phyloP scores from a whole-genome alignment of 2,329 filamentous ascomycete species.

The Ophiosphaerella narmari region DNA sequence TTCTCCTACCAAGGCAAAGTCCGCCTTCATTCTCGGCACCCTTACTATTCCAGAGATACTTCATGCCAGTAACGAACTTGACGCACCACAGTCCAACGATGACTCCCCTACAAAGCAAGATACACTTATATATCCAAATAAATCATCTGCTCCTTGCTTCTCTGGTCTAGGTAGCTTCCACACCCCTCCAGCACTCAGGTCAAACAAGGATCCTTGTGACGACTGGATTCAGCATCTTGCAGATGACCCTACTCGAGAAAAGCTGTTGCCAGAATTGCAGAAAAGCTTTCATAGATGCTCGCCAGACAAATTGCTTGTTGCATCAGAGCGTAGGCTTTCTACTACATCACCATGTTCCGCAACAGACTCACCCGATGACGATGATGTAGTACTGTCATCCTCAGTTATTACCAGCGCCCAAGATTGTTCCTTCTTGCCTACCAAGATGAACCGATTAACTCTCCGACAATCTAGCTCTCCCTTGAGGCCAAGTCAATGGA shows the following conservation, averaged over 20 bases:
- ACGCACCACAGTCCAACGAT: constrained; percentile 7
- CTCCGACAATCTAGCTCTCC: constrained; percentile 35
- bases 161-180: constrained; percentile 8
- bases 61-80: constrained; percentile 6
- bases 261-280: not conserved
- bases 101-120: constrained; percentile 16
- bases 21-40: constrained; percentile 13
- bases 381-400: constrained; percentile 1
- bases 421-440: not conserved
- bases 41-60: constrained; percentile 21
- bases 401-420: not conserved
- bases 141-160: constrained; percentile 1
- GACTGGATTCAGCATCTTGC: not conserved
- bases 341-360: constrained; percentile 1
- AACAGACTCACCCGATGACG: not conserved
- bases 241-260: not conserved
- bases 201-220: not conserved
- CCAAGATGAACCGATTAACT: constrained; percentile 17
- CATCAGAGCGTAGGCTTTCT: constrained; percentile 1
- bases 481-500: constrained; percentile 40
- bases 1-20: constrained; percentile 31
- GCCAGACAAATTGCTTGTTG: constrained; percentile 10
- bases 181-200: constrained; percentile 12
- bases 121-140: not conserved
- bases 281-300: constrained; percentile 6